A percentile compares a stretch with the other conserved stretches of the same genome.
phyloP scores from a whole-genome alignment of 805 yeast genomes.

The Barnettozyma populi region DNA sequence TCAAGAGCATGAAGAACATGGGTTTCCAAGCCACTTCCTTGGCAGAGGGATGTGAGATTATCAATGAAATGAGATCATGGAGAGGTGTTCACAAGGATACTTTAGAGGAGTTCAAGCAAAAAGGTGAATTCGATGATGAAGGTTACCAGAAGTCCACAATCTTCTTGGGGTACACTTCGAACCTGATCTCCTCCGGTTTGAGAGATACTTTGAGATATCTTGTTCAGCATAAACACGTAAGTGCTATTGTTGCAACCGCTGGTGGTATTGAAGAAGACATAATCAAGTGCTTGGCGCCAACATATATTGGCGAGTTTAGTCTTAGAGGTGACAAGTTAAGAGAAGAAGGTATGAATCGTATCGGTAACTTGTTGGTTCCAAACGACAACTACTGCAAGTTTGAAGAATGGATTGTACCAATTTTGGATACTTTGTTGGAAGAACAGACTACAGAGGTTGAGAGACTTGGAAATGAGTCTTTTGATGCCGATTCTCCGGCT shows the following conservation, averaged over 20 bases:
- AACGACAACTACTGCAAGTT: slow-evolving; percentile 96
- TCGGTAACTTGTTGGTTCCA: slow-evolving; percentile 94
- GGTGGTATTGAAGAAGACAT: slow-evolving; percentile 98
- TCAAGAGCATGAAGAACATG: slow-evolving; percentile 85
- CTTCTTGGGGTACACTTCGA: slow-evolving; percentile 94
- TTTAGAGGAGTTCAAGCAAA: slow-evolving; percentile 62
- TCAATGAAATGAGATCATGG: slow-evolving; percentile 90
- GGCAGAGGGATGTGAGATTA: slow-evolving; percentile 85
- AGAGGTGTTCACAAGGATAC: slow-evolving; percentile 73
- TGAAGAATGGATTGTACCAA: slow-evolving; percentile 98
- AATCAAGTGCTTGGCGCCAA: slow-evolving; percentile 94
- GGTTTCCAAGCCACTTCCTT: slow-evolving; percentile 94
- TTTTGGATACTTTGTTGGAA: slow-evolving; percentile 77
- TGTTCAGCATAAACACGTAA: slow-evolving; percentile 91
- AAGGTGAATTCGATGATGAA: slow-evolving; percentile 71
- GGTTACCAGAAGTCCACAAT: slow-evolving; percentile 85
- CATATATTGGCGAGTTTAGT: slow-evolving; percentile 87
- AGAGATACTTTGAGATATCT: slow-evolving; percentile 85
- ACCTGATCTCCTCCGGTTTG: slow-evolving; percentile 89
- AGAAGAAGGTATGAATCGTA: slow-evolving; percentile 95
- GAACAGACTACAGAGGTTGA: slow-evolving; percentile 75
- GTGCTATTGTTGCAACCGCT: slow-evolving; percentile 94
- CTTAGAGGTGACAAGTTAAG: slow-evolving; percentile 77
- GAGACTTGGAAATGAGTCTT: slow-evolving; percentile 44
- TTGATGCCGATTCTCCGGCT: slow-evolving; percentile 57